Evolutionary conservation across 164 flowering plant species (phyloP).

Genomic region (Vitis cinerea): DNA sequence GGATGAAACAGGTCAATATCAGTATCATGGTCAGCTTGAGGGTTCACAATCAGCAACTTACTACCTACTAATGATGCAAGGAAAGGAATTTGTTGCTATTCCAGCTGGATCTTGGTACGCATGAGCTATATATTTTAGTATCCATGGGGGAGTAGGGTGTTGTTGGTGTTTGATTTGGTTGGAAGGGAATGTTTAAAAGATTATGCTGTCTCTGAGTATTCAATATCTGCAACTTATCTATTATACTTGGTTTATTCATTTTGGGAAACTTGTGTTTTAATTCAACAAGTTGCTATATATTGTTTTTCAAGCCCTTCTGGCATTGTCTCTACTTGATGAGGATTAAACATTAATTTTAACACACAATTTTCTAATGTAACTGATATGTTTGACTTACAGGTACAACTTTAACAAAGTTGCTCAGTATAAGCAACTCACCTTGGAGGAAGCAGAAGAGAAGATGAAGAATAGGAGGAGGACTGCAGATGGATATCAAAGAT

Average conservation of each 20-base stretch:
- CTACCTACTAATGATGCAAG: constrained; percentile 79
- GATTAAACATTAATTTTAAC: no score
- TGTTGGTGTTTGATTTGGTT: no score
- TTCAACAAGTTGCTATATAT: no score
- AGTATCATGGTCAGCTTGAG: constrained; percentile 89
- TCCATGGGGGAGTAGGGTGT: no score
- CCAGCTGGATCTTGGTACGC: constrained; percentile 98
- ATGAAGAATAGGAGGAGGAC: constrained; percentile 88
- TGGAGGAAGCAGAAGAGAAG: constrained; percentile 99
- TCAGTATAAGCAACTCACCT: constrained; percentile 94
- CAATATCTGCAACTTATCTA: no score
- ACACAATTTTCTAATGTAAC: neutral
- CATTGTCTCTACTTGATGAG: no score
- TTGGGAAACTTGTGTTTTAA: no score
- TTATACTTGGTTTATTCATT: no score
- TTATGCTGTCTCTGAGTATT: no score
- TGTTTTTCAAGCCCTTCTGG: no score
- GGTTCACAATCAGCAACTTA: constrained; percentile 89
- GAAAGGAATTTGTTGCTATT: constrained; percentile 88
- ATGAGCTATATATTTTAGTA: neutral
- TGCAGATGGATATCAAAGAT: constrained; percentile 92
- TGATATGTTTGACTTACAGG: constrained; percentile 36
- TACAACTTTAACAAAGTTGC: constrained; percentile 96
- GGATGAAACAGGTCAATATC: constrained; percentile 93
- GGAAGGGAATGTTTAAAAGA: no score